Conservation (phyloP, 306 rosid species). For the Malus fusca region DNA sequence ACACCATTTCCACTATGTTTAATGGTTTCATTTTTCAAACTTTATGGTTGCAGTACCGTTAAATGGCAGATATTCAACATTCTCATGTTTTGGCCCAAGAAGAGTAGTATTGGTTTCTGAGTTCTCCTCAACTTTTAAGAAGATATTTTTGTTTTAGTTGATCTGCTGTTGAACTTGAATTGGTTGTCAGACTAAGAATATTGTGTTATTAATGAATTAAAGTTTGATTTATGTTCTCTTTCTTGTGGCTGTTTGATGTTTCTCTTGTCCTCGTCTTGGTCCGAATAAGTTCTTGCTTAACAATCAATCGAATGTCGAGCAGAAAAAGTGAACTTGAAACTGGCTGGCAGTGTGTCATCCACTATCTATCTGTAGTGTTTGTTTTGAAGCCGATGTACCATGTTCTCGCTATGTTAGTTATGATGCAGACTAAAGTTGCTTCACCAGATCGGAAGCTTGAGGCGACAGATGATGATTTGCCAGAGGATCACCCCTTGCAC, state of each 20-base stretch:
- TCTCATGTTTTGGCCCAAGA: slow-evolving; percentile 9
- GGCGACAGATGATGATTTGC: neutral
- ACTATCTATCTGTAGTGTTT: neutral
- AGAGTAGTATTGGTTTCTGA: neutral
- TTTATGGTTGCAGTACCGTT: slow-evolving; percentile 63
- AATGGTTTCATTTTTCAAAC: neutral
- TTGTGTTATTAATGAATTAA: slow-evolving; percentile 6
- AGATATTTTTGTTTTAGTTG: slow-evolving; percentile 8
- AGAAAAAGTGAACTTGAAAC: neutral
- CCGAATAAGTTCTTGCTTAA: neutral
- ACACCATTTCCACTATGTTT: neutral
- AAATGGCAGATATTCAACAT: neutral
- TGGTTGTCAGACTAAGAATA: slow-evolving; percentile 6
- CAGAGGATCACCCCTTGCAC: neutral
- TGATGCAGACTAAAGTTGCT: neutral
- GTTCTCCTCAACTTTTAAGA: slow-evolving; percentile 17
- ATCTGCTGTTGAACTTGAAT: slow-evolving; percentile 20
- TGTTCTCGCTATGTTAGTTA: neutral
- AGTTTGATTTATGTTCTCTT: neutral
- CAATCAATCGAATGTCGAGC: neutral
- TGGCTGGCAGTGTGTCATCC: neutral
- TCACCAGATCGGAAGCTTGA: neutral
- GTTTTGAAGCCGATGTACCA: neutral
- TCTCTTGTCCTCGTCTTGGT: neutral
- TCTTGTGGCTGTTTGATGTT: neutral